These are phyloP conservation scores for Xerocomellus intermedius DNA, from an alignment of 768 basidiomycete genomes.

Conservation along the genomic window DNA sequence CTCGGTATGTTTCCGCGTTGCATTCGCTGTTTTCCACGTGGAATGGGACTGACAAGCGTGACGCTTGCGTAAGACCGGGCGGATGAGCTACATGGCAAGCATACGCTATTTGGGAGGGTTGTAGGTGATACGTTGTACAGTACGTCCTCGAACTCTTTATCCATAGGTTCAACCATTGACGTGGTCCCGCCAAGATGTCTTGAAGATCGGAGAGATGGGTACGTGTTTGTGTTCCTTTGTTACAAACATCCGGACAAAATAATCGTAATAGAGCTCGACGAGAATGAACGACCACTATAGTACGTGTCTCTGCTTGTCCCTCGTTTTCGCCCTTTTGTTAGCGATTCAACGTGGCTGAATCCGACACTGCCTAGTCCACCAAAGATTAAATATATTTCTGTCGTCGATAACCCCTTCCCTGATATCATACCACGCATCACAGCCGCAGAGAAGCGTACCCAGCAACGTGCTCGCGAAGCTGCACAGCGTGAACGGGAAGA, in stretches of 20 bases:
- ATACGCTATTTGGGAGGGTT: constrained; percentile 90
- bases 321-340: neutral
- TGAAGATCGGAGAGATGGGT: constrained; percentile 93
- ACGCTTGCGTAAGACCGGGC: constrained; percentile 61
- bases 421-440: constrained; percentile 97
- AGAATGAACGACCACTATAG: constrained; percentile 79
- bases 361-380: constrained; percentile 62
- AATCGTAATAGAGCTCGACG: constrained; percentile 57
- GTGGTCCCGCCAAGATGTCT: constrained; percentile 55
- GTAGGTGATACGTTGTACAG: constrained; percentile 90
- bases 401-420: constrained; percentile 91
- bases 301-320: constrained; percentile 35
- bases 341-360: neutral
- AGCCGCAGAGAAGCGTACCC: constrained; percentile 83
- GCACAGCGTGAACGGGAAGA: constrained; percentile 80
- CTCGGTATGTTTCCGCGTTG: constrained; percentile 52
- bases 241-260: neutral
- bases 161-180: neutral
- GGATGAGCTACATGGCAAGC: constrained; percentile 90
- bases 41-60: neutral
- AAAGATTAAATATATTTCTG: constrained; percentile 80
- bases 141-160: constrained; percentile 37
- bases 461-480: constrained; percentile 76
- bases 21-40: neutral
- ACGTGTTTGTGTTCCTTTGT: constrained; percentile 21